Evolutionary conservation across 305 asterid genomes (phyloP), one percentile per base, ranked within the genome.

Genomic region (Withania somnifera): DNA sequence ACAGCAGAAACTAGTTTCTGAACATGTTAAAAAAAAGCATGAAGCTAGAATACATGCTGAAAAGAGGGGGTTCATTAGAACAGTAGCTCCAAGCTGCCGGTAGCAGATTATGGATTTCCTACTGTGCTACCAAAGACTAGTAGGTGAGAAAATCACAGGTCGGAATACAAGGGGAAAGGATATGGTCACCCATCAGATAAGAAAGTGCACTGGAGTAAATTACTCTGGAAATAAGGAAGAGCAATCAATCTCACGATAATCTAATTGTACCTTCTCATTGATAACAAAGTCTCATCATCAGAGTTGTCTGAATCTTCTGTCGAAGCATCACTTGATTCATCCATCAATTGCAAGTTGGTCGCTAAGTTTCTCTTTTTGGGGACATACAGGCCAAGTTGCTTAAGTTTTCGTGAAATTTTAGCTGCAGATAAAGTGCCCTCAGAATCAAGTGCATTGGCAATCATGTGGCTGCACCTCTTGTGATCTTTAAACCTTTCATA

Each of bases 401-500:
- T 96, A 84, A 96, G 97, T 87, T 93, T 96, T 86, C 91, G 91
- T 19, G 98, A 81, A 85, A 96, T 88, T 86, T 87, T 94, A 77
- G 91, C 88, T 6, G 98, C 89, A 50, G 98, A 87, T 80, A 93
- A 86, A 73, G 85, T 85, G 61, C 97, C 97, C 17, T 87, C 89
- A 71, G 86, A 80, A 83, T 94, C 99, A 87, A 96, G 89, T 57
- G 93, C 97, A 83, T 83, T 89, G 79, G 99, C 98, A 89, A 96
- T 94, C 98, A 93, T 83, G 89, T 88, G 88, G 89, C 92, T 94
- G 91, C 97, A 93, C 87, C 92, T 93, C 90, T 88, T 94, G 14
- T 93, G 92, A 90, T 88, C 94, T 89, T 94, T 94, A 84, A 89
- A 96, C 95, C 99, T 96, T 75, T 50, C 47, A 50, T 26, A 50